Percentiles rank a stretch among this genome's conserved stretches.
Conservation (phyloP, 306 rosid genomes). For the Neltuma alba region DNA sequence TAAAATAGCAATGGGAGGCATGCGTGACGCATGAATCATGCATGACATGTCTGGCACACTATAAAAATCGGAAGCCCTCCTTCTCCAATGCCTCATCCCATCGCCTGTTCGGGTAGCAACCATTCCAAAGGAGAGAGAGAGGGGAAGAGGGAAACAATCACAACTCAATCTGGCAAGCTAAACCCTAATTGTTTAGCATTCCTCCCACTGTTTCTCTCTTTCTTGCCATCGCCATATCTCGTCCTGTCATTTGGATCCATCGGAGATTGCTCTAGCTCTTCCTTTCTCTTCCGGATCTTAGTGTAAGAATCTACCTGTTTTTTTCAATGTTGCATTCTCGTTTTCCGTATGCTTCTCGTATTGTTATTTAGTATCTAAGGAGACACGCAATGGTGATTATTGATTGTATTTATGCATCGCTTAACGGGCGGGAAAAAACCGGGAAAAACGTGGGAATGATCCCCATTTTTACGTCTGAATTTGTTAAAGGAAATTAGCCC, state of each 20-base stretch:
- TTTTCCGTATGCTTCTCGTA: neutral
- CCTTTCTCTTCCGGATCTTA: constrained; percentile 24
- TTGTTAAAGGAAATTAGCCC: neutral
- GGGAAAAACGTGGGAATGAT: neutral
- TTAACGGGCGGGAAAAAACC: neutral
- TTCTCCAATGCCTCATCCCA: neutral
- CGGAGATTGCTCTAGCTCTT: neutral
- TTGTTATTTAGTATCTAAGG: neutral
- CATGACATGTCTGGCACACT: constrained; percentile 11
- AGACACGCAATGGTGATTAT: neutral
- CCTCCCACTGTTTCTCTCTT: constrained; percentile 48
- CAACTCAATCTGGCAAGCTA: constrained; percentile 44
- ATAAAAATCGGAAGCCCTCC: constrained; percentile 33
- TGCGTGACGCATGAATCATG: neutral
- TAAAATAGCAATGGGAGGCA: neutral
- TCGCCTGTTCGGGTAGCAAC: neutral
- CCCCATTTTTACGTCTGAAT: neutral
- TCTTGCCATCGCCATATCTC: neutral
- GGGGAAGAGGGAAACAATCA: constrained; percentile 23
- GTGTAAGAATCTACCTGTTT: constrained; percentile 36
- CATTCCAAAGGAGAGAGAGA: neutral
- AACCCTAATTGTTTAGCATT: constrained; percentile 50
- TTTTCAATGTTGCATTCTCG: neutral
- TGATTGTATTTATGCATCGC: neutral
- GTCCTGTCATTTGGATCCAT: constrained; percentile 19